Conservation (phyloP, 176 grass and related monocot species). For the Juncus effusus region DNA sequence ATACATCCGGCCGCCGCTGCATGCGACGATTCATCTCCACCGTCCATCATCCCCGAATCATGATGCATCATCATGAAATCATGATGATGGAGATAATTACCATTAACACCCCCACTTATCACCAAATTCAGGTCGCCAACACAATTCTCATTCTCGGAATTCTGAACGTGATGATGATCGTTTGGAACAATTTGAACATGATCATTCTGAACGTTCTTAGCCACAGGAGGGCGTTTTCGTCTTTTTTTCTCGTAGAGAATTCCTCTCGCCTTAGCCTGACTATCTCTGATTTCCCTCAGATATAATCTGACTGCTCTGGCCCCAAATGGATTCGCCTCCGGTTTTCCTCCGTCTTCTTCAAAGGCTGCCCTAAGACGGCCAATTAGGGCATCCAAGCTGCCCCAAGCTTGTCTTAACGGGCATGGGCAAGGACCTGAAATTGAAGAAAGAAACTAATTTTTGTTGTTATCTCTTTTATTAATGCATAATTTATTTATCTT, state of each 20-base stretch:
- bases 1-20: constrained; percentile 11
- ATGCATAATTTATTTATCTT: no score
- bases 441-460: no score
- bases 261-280: constrained; percentile 33
- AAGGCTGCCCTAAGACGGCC: constrained; percentile 37
- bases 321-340: constrained; percentile 32
- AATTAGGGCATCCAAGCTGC: constrained; percentile 32
- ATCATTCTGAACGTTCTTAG: constrained; percentile 6
- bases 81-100: constrained; percentile 20
- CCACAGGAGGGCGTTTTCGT: constrained; percentile 19
- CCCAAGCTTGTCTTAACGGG: constrained; percentile 34
- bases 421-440: constrained; percentile 24
- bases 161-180: not conserved
- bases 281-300: constrained; percentile 31
- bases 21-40: constrained; percentile 8
- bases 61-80: constrained; percentile 31
- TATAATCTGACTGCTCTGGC: constrained; percentile 30
- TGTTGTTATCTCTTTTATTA: no score
- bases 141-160: not conserved
- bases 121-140: constrained; percentile 23
- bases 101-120: constrained; percentile 9
- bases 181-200: constrained; percentile 4
- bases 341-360: constrained; percentile 30
- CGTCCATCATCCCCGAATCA: constrained; percentile 1
- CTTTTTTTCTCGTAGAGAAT: constrained; percentile 34